Base-by-base conservation (phyloP, 73 alveolate species). In the Effrenium voratum region DNA sequence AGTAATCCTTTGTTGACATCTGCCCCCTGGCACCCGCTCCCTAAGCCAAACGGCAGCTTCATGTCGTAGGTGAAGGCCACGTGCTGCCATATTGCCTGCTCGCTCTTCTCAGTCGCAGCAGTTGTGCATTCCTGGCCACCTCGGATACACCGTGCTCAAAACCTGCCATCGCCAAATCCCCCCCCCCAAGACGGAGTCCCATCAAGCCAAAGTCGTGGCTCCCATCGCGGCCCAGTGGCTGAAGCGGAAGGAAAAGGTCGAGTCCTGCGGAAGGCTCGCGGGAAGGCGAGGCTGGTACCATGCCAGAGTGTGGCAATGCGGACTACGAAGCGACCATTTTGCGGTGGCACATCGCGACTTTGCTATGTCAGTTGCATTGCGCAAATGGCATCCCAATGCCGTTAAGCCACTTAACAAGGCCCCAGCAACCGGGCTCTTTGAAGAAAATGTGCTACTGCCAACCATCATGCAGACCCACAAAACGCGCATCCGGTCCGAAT, bases 71-170 rank as follows among this genome's bases (percentile, higher is more conserved):
- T 79, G 80, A 90, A 68, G 41, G 87, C 86, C 75, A 70, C 6
- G 52, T 90, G 87, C 52, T 90, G 95, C 95, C 95, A 88, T 57
- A 44, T 85, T 1, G 73, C 86, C 22, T 72, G 73, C 26, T 26
- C 84, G 84, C 95, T 88, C 72, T 36, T 76, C 47, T 88, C 95
- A 15, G 95, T 88, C 68, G 49, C 85, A 28, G 95, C 95, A 10
- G 85, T 88, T 49, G 26, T 50, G 72, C 95, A 88, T 41, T 34
- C 45, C 59, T 88, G 50, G 34, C 95, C 84, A 44, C 95, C 95
- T 87, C 45, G n/a, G 57, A 10, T 30, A 13, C 36, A 40, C 8
- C 85, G 10, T 12, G 85, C 22, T n/a, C n/a, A n/a, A n/a, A n/a
- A n/a, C n/a, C n/a, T n/a, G n/a, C n/a, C n/a, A n/a, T n/a, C n/a